A percentile compares a stretch with the other conserved stretches of the same genome.
phyloP scores from a whole-genome alignment of 805 yeast genomes.

The Ogataea nonfermentans region DNA sequence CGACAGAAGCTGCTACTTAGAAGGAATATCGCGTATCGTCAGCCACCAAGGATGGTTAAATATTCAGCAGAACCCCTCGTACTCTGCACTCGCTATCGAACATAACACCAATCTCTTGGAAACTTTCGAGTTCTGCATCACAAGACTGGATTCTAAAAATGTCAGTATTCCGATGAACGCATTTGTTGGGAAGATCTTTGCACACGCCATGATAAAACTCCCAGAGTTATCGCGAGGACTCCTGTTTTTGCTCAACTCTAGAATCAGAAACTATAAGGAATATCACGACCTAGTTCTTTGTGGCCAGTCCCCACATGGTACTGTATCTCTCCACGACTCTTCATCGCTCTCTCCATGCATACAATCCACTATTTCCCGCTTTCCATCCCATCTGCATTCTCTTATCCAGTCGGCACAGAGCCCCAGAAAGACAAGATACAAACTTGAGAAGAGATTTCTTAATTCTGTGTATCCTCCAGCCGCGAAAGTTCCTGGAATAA shows the following conservation, averaged over 20 bases:
- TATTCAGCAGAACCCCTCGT: slow-evolving; percentile 6
- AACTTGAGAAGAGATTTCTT: slow-evolving; percentile 30
- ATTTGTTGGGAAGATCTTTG: slow-evolving; percentile 68
- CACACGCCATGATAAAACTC: slow-evolving; percentile 55
- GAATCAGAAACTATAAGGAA: slow-evolving; percentile 42
- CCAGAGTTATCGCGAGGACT: slow-evolving; percentile 57
- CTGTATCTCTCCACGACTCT: slow-evolving; percentile 5
- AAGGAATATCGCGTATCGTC: slow-evolving; percentile 50
- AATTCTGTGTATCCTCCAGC: slow-evolving; percentile 41
- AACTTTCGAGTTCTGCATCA: slow-evolving; percentile 53
- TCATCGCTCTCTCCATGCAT: slow-evolving; percentile 4
- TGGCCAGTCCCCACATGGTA: slow-evolving; percentile 16
- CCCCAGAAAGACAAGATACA: slow-evolving; percentile 28
- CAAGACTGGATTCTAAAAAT: slow-evolving; percentile 46
- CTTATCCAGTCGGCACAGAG: slow-evolving; percentile 22
- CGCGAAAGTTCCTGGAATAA: slow-evolving; percentile 42
- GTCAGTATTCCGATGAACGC: slow-evolving; percentile 59
- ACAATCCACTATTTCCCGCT: slow-evolving; percentile 15
- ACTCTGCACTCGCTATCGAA: slow-evolving; percentile 23
- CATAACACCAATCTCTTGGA: slow-evolving; percentile 41
- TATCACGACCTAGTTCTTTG: slow-evolving; percentile 23
- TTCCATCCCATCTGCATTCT: slow-evolving; percentile 26
- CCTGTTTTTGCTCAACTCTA: slow-evolving; percentile 54
- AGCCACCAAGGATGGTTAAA: slow-evolving; percentile 47
- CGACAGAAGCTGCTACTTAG: slow-evolving; percentile 53